phyloP scores from a whole-genome alignment of 768 basidiomycete genomes.

The Mrakia hoshinonis region DNA sequence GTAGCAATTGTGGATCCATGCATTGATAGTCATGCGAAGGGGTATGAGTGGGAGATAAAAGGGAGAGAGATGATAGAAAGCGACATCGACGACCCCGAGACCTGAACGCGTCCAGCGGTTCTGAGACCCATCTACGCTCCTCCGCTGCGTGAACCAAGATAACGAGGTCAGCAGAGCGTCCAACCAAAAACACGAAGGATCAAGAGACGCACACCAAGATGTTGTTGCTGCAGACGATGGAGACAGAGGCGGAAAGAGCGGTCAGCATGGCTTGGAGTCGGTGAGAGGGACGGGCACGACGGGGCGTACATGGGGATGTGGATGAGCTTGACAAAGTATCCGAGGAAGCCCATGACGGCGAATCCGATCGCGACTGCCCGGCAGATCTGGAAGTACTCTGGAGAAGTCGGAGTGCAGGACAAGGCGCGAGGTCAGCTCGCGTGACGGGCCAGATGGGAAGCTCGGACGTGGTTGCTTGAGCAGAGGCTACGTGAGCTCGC shows the following conservation, averaged over 20 bases:
- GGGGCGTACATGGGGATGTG: slow-evolving; percentile 86
- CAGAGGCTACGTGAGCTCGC: not conserved
- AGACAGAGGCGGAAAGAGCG: not conserved
- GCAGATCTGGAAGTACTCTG: slow-evolving; percentile 94
- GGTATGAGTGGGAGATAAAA: not conserved
- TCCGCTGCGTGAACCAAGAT: slow-evolving; percentile 48
- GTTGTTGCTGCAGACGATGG: slow-evolving; percentile 61
- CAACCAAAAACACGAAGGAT: slow-evolving; percentile 29
- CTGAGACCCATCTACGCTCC: slow-evolving; percentile 51
- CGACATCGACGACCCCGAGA: not conserved
- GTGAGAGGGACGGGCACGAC: not conserved
- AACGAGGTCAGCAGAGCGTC: slow-evolving; percentile 29
- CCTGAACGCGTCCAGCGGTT: not conserved
- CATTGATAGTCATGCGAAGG: not conserved
- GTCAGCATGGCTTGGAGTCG: not conserved
- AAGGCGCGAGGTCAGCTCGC: slow-evolving; percentile 7
- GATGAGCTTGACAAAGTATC: slow-evolving; percentile 95
- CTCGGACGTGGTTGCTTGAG: not conserved
- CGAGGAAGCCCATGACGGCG: slow-evolving; percentile 98
- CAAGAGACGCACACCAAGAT: slow-evolving; percentile 77
- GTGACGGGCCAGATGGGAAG: not conserved
- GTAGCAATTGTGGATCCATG: too few relatives aligned
- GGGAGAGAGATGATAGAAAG: not conserved
- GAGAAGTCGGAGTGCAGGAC: not conserved
- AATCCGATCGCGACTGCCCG: slow-evolving; percentile 95